Base-by-base conservation (phyloP, 768 basidiomycete species). In the Russula dissimulans region DNA sequence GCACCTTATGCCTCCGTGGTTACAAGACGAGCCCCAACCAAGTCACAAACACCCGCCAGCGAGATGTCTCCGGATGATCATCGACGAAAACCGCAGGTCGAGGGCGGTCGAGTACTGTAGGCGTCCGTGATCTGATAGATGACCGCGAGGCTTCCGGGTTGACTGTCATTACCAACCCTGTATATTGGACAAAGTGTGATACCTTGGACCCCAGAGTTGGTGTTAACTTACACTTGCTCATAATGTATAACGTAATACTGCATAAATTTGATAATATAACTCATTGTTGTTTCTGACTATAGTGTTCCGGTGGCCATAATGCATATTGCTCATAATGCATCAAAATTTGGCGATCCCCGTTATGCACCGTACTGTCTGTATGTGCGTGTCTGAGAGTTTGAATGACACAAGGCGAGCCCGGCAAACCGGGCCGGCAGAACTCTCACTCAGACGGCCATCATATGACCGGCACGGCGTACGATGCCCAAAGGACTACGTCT, bases 21-120 rank as follows among this genome's bases (percentile, higher is more conserved):
- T 81, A 78, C 8, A 77, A 29, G 78, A 82, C 17, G 61, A 55
- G 43, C 31, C 41, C 41, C 41, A 39, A 5, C 9, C 41, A 43
- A 31, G 41, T 42, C 29, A 3, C 10, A 43, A 54, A 12, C 8
- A 43, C 3, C 29, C 52, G 26, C 10, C 52, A n/a, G 34, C 41
- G 15, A 60, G 48, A 42, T 54, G 59, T 3, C 69, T 89, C 44
- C 73, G 72, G 12, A 69, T 91, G 29, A 70, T 75, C 17, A 77
- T 91, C 38, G 82, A 83, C 62, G 75, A 79, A 60, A 69, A 74
- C 14, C 78, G 89, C 63, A 73, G 76, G 39, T 71, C 86, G 17
- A 65, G 81, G 5, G 62, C 68, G 7, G 73, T 74, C 10, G 69
- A 44, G 11, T 58, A 58, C n/a, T 45, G 72, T 50, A 64, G 53